Evolutionary conservation across 306 rosid species (phyloP).

Genomic region (Delonix regia): DNA sequence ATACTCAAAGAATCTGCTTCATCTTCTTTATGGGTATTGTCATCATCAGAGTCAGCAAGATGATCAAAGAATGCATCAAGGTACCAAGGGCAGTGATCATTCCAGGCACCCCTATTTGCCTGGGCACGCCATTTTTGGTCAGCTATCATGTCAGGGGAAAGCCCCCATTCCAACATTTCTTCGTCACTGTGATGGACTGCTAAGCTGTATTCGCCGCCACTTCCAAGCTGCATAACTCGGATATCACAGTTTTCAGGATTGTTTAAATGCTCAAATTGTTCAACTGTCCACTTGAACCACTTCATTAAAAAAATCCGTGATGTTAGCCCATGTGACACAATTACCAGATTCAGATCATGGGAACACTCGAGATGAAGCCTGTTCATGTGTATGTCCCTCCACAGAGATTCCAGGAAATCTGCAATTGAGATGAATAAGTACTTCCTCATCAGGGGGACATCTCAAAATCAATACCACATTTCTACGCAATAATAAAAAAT

Average conservation of each 20-base stretch:
- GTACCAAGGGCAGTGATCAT: slow-evolving; percentile 78
- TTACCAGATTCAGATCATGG: slow-evolving; percentile 81
- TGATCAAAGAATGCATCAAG: slow-evolving; percentile 72
- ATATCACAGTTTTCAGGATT: slow-evolving; percentile 76
- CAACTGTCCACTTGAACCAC: slow-evolving; percentile 98
- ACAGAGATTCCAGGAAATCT: slow-evolving; percentile 90
- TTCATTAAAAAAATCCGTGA: slow-evolving; percentile 85
- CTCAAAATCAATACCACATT: neutral
- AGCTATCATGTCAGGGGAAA: slow-evolving; percentile 74
- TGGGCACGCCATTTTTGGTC: slow-evolving; percentile 86
- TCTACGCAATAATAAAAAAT: neutral
- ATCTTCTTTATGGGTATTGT: slow-evolving; percentile 19
- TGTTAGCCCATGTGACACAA: slow-evolving; percentile 82
- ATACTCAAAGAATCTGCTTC: slow-evolving; percentile 14
- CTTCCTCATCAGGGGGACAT: neutral
- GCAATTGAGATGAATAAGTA: slow-evolving; percentile 18
- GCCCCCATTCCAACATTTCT: slow-evolving; percentile 86
- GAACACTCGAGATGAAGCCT: slow-evolving; percentile 67
- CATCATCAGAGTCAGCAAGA: slow-evolving; percentile 63
- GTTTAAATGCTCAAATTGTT: slow-evolving; percentile 83
- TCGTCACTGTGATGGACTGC: slow-evolving; percentile 81
- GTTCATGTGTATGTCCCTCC: slow-evolving; percentile 92
- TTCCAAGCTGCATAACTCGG: slow-evolving; percentile 78
- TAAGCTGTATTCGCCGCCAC: slow-evolving; percentile 91
- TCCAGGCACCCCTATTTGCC: slow-evolving; percentile 67